A percentile compares a stretch with the other conserved stretches of the same genome.
Evolutionary conservation across 306 rosid genomes (phyloP).

Genomic region (Medicago truncatula): DNA sequence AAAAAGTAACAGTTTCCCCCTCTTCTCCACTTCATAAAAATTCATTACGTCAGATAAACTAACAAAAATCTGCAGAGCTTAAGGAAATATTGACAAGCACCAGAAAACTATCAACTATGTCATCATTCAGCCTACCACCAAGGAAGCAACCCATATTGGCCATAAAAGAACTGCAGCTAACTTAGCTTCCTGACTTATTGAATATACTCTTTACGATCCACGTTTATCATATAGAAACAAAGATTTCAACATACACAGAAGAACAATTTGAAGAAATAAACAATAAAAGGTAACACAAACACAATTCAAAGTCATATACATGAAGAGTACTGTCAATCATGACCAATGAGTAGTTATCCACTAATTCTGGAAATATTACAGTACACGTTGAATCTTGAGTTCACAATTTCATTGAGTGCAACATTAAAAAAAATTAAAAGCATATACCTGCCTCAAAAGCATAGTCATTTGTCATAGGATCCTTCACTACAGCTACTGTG

Average conservation of each 20-base stretch:
- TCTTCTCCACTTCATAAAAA: conserved; percentile 8
- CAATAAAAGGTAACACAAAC: conserved; percentile 28
- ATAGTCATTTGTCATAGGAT: conserved; percentile 85
- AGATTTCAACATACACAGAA: conserved; percentile 24
- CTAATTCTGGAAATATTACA: conserved; percentile 15
- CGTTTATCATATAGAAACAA: conserved; percentile 18
- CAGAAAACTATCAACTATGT: conserved; percentile 31
- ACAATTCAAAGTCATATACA: conserved; percentile 19
- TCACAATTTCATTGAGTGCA: conserved; percentile 29
- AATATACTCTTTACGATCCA: conserved; percentile 1
- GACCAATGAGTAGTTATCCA: conserved; percentile 32
- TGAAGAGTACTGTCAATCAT: conserved; percentile 10
- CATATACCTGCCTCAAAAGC: conserved; percentile 90
- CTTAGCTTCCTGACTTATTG: conserved; percentile 7
- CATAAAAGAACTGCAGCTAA: conserved; percentile 28
- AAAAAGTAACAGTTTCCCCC: neutral
- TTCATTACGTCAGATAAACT: conserved; percentile 14
- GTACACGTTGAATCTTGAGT: conserved; percentile 28
- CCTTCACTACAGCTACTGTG: conserved; percentile 94
- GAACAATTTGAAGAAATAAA: conserved; percentile 19
- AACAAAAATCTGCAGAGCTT: conserved; percentile 33
- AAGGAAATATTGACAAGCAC: conserved; percentile 35
- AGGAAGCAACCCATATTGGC: conserved; percentile 38
- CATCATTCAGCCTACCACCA: conserved; percentile 28
- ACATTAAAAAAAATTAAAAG: conserved; percentile 32